Evolutionary conservation across 1,284 basidiomycete species (phyloP), one percentile per base, ranked within the genome.

Genomic region (Cutaneotrichosporon cavernicola): DNA sequence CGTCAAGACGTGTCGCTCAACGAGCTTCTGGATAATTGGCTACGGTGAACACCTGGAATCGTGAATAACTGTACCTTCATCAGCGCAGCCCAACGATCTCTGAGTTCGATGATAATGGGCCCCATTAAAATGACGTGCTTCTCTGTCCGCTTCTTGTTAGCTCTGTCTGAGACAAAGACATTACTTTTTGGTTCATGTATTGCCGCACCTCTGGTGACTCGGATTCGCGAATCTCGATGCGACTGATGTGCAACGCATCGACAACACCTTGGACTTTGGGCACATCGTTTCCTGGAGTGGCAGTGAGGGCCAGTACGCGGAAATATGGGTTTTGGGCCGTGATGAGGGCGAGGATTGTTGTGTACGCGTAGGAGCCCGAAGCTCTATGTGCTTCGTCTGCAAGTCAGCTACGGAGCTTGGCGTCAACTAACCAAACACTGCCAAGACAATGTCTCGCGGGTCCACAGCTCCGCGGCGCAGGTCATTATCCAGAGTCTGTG

Each of bases 311-410:
- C 8, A 99, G 84, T 2, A 99, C 84, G 16, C 97, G 89, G 74
- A 97, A 97, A 80, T 94, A 87, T 0, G 93, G 93, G 71, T 98
- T 97, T 78, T 89, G 90, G 0, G 90, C 88, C 88, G 95, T 97
- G 73, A 99, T 85, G 70, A 86, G 92, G 10, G 92, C 89, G 56
- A 99, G 85, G 58, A 94, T 88, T 71, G 91, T 90, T 61, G 90
- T 90, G 76, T 99, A 99, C 2, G 96, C 89, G 72, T 97, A 97
- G 64, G 90, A 89, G 2, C 97, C 96, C 0, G 90, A 92, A 0
- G 92, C 96, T 73, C 89, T 88, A 80, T 99, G 97, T 0, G 97
- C 97, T 76, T 99, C 97, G 72, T 99, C 96, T 93, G 69, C 26
- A n/a, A 26, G 60, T 70, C 58, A 61, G 65, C 46, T 57, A 51